Percentiles rank a stretch among this genome's conserved stretches.
Evolutionary conservation across 495 filamentous ascomycete species (phyloP).

Genomic region (Penicillium argentinense): DNA sequence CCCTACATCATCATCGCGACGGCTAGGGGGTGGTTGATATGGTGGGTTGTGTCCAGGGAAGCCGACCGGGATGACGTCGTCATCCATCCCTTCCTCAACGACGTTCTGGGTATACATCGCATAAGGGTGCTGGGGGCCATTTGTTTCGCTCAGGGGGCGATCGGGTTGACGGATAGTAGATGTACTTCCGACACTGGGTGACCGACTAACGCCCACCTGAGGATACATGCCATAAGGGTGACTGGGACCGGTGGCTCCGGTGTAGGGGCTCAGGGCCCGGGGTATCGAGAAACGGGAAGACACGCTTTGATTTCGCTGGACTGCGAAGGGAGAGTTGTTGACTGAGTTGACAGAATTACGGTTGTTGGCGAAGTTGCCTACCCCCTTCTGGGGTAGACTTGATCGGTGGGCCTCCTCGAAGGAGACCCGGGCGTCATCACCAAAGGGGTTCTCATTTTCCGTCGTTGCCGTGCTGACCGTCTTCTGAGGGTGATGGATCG

Average conservation of each 20-base stretch:
- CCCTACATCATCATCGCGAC: slow-evolving; percentile 79
- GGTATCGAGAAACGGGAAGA: slow-evolving; percentile 46
- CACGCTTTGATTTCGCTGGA: slow-evolving; percentile 42
- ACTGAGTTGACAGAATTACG: slow-evolving; percentile 36
- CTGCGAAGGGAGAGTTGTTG: slow-evolving; percentile 31
- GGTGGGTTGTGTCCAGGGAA: slow-evolving; percentile 64
- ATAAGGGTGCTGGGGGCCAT: slow-evolving; percentile 84
- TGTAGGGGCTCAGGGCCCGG: slow-evolving; percentile 53
- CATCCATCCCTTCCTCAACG: slow-evolving; percentile 50
- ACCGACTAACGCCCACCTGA: slow-evolving; percentile 56
- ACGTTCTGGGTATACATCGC: slow-evolving; percentile 81
- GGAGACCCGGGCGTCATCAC: slow-evolving; percentile 41
- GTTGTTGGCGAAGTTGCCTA: slow-evolving; percentile 30
- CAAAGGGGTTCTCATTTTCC: slow-evolving; percentile 44
- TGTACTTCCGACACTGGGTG: slow-evolving; percentile 63
- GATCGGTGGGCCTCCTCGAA: slow-evolving; percentile 39
- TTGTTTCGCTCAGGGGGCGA: slow-evolving; percentile 59
- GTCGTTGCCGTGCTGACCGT: slow-evolving; percentile 23
- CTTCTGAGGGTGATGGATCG: slow-evolving; percentile 25
- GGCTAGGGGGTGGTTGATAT: slow-evolving; percentile 70
- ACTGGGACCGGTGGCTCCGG: slow-evolving; percentile 54
- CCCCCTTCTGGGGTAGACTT: slow-evolving; percentile 41
- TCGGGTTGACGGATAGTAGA: slow-evolving; percentile 59
- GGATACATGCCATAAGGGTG: slow-evolving; percentile 58
- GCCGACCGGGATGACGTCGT: slow-evolving; percentile 63